Conservation (phyloP, 2,329 filamentous ascomycete genomes). For the Thelonectria blattea region DNA sequence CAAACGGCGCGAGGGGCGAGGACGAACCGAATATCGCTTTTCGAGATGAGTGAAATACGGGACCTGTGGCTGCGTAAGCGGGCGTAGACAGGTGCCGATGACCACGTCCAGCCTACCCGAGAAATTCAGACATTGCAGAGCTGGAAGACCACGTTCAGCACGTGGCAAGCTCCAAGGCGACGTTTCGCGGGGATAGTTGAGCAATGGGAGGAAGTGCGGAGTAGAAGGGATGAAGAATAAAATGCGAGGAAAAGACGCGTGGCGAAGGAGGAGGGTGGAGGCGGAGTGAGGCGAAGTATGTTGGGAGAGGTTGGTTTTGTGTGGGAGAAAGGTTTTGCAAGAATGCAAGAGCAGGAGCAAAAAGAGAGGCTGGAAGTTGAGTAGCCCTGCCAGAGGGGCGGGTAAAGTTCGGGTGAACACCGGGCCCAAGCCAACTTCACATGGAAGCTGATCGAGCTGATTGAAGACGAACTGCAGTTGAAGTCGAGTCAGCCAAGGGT, state of each 20-base stretch:
- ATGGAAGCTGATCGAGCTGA: neutral
- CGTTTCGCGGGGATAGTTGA: constrained; percentile 31
- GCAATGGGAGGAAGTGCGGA: constrained; percentile 27
- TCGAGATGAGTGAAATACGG: constrained; percentile 95
- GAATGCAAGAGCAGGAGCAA: constrained; percentile 28
- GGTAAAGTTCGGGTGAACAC: constrained; percentile 35
- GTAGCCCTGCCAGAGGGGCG: constrained; percentile 33
- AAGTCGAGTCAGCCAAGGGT: too few relatives aligned
- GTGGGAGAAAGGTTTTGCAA: constrained; percentile 45
- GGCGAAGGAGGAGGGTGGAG: constrained; percentile 29
- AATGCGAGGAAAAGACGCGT: constrained; percentile 24
- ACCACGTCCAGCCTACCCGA: constrained; percentile 55
- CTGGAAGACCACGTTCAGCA: constrained; percentile 49
- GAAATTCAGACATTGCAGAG: constrained; percentile 63
- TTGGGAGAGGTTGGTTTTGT: constrained; percentile 35
- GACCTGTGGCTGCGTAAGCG: constrained; percentile 63
- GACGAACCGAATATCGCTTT: constrained; percentile 92
- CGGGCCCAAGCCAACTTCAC: neutral
- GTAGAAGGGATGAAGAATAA: constrained; percentile 25
- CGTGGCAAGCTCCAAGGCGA: constrained; percentile 44
- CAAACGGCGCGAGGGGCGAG: constrained; percentile 16
- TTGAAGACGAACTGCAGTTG: neutral
- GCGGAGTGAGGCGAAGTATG: constrained; percentile 29
- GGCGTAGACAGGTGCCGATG: constrained; percentile 38
- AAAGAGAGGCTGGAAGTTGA: constrained; percentile 41